phyloP scores from a whole-genome alignment of 176 grass and related monocot species.

The Bolboschoenus planiculmis region DNA sequence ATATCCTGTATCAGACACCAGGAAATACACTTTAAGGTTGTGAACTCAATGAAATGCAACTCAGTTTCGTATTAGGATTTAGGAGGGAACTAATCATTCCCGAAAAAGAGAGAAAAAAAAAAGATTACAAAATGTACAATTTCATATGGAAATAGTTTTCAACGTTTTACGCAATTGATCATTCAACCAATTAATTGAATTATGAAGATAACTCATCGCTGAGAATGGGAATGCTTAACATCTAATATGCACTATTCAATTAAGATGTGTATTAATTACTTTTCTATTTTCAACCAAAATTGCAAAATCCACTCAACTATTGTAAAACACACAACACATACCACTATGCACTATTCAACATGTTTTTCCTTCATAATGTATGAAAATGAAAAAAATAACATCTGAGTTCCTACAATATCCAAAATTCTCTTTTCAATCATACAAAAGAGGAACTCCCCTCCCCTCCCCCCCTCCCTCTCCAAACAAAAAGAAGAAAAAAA shows the following conservation, averaged over 20 bases:
- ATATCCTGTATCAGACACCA: background rate
- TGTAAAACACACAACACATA: background rate
- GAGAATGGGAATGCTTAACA: background rate
- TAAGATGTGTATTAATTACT: background rate
- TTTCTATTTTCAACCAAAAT: background rate
- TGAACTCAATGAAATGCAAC: background rate
- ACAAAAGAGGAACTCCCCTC: background rate
- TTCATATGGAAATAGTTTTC: background rate
- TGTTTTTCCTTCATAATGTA: background rate
- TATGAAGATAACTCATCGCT: background rate
- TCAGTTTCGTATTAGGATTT: background rate
- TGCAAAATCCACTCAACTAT: background rate
- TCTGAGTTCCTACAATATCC: constrained; percentile 2
- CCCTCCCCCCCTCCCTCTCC: background rate
- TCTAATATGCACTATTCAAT: too few species aligned
- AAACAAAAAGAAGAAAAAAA: background rate
- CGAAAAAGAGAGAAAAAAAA: background rate
- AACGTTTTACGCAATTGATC: background rate
- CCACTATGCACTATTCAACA: background rate
- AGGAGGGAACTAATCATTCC: background rate
- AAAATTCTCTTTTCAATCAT: constrained; percentile 10
- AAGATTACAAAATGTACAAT: background rate
- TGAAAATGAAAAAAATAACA: background rate
- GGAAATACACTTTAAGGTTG: too few species aligned
- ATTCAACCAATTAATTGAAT: background rate